Evolutionary conservation across 257 asterid species (phyloP).

Genomic region (Solanum arcanum): DNA sequence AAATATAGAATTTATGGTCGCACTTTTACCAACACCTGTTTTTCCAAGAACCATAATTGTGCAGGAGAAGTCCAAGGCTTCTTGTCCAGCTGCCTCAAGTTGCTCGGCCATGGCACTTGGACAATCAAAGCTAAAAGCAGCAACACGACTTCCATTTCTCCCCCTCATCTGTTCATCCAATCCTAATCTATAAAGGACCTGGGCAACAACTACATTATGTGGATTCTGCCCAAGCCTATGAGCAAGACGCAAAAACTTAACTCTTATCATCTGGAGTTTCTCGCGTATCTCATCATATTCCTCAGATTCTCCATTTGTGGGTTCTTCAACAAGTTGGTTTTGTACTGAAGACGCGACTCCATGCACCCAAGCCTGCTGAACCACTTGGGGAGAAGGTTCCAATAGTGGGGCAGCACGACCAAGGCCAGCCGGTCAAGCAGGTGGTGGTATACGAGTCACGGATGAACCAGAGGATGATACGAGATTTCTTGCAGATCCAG

Average conservation of each 20-base stretch:
- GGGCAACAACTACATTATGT: conserved; percentile 95
- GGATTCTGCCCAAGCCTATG: conserved; percentile 94
- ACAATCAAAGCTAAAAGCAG: conserved; percentile 88
- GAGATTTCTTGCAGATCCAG: conserved; percentile 20
- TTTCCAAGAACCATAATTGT: conserved; percentile 95
- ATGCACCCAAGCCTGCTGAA: conserved; percentile 68
- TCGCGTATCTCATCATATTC: conserved; percentile 96
- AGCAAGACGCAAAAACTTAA: conserved; percentile 90
- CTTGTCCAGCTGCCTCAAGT: conserved; percentile 90
- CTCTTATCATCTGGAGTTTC: conserved; percentile 95
- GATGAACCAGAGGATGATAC: conserved; percentile 28
- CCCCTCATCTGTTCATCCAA: conserved; percentile 92
- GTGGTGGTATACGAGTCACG: conserved; percentile 18
- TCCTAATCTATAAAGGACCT: conserved; percentile 87
- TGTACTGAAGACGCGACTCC: conserved; percentile 53
- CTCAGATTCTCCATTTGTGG: conserved; percentile 66
- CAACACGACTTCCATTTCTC: conserved; percentile 81
- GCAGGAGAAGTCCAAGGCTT: conserved; percentile 86
- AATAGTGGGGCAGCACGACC: conserved; percentile 77
- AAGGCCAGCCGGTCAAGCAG: conserved; percentile 43
- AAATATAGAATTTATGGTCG: conserved; percentile 89
- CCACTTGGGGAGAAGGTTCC: conserved; percentile 63
- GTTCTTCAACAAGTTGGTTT: conserved; percentile 63
- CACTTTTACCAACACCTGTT: conserved; percentile 97
- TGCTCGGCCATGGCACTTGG: conserved; percentile 98